Conservation (phyloP, 805 yeast genomes). For the Saturnispora hagleri region DNA sequence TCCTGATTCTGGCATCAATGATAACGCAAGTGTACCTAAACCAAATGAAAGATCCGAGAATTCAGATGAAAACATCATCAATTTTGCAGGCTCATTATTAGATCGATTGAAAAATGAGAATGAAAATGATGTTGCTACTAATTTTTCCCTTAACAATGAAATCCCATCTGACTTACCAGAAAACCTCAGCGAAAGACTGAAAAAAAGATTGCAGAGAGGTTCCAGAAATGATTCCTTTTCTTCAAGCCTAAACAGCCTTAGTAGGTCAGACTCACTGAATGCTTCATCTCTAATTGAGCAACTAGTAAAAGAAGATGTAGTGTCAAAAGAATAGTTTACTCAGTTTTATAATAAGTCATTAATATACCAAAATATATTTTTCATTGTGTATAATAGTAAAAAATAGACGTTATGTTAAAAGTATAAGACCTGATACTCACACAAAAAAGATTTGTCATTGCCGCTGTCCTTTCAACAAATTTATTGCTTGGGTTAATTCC, state of each 20-base stretch:
- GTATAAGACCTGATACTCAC: not conserved
- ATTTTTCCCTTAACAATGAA: not conserved
- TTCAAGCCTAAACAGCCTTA: not conserved
- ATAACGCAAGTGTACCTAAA: not conserved
- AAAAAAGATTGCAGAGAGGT: constrained; percentile 20
- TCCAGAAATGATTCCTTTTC: not conserved
- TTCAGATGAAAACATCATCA: constrained; percentile 14
- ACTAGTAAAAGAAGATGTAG: not conserved
- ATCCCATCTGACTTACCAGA: constrained; percentile 5
- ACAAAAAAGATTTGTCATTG: not conserved
- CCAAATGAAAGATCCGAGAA: not conserved
- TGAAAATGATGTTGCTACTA: not conserved
- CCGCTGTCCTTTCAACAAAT: constrained; percentile 28
- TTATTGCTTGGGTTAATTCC: constrained; percentile 49
- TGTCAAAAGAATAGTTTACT: not conserved
- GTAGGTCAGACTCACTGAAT: constrained; percentile 18
- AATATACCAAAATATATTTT: not conserved
- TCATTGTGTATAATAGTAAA: not conserved
- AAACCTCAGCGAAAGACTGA: constrained; percentile 26
- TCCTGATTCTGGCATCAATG: not conserved
- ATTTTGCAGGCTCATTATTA: not conserved
- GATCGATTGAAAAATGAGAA: constrained; percentile 5
- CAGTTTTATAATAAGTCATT: not conserved
- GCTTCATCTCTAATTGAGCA: not conserved
- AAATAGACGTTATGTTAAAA: not conserved